Evolutionary conservation across 495 filamentous ascomycete genomes (phyloP), one percentile per base, ranked within the genome.

Genomic region (Neurospora sp.): DNA sequence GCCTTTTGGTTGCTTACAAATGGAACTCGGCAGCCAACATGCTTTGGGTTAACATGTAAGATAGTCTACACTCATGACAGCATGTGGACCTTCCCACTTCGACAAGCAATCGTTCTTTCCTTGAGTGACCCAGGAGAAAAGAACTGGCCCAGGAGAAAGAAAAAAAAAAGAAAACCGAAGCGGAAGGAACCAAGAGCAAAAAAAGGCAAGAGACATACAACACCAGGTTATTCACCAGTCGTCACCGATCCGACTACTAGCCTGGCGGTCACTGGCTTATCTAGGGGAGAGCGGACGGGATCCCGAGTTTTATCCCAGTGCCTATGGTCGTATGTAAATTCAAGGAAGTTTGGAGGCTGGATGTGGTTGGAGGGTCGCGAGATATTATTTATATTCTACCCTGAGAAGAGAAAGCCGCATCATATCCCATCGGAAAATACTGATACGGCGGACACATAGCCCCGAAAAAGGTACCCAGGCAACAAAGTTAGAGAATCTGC

Each of bases 241-340:
- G 41, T 44, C 6, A 44, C 41, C 14, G 41, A 46, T 9, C 44
- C 8, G 9, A 46, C 8, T 46, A 10, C 44, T 20, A 11, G 3
- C 8, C n/a, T 46, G 8, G 44, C n/a, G 18, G 44, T n/a, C 44
- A 46, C 18, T 46, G 44, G 78, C 77, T 83, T 82, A 76, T 81
- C 80, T 81, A 84, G 78, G 84, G 82, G 82, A 83, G 84, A 85
- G 82, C 83, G 82, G 82, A 86, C 84, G 83, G 84, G 83, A 83
- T 83, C 79, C 82, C 83, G 83, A 82, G 73, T 80, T 79, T 84
- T 11, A 7, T 8, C 44, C n/a, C 8, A 46, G 44, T 46, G 44
- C 44, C 44, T 46, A 20, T 20, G n/a, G 44, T 46, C 3, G 41
- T n/a, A 44, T 44, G 16, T n/a, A 44, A 31, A 31, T 31, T 31